Evolutionary conservation across 2,329 filamentous ascomycete genomes (phyloP).

Genomic region (Coniochaeta sp.): DNA sequence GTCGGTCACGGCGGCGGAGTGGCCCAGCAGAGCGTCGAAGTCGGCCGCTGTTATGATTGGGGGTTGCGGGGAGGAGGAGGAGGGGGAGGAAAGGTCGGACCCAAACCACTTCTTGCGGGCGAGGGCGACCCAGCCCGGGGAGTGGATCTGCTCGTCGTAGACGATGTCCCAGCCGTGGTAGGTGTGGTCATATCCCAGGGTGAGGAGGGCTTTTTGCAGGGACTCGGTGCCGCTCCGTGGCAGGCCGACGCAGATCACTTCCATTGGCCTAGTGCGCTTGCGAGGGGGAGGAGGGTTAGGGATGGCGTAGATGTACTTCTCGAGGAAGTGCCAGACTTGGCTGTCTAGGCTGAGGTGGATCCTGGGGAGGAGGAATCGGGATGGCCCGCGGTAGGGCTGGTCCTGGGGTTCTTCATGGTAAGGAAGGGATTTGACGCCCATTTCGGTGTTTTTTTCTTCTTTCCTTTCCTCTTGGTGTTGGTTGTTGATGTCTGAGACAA

Average conservation of each 20-base stretch:
- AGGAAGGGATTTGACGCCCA: background rate
- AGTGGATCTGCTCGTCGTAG: slow-evolving; percentile 17
- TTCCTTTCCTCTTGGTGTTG: background rate
- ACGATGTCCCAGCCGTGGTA: slow-evolving; percentile 26
- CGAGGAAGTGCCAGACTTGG: slow-evolving; percentile 10
- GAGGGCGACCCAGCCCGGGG: slow-evolving; percentile 15
- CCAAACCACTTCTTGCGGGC: slow-evolving; percentile 19
- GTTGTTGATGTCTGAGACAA: background rate
- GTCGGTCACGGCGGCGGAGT: slow-evolving; percentile 14
- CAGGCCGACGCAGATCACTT: slow-evolving; percentile 24
- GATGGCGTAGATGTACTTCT: slow-evolving; percentile 13
- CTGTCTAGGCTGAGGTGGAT: slow-evolving; percentile 8
- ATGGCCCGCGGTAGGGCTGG: background rate
- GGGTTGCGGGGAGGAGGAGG: background rate
- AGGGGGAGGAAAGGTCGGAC: background rate
- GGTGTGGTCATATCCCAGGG: slow-evolving; percentile 24
- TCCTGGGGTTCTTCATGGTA: background rate
- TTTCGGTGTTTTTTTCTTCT: background rate
- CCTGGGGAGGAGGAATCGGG: background rate
- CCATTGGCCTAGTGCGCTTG: slow-evolving; percentile 23
- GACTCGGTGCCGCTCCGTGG: slow-evolving; percentile 27
- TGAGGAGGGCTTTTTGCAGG: slow-evolving; percentile 22
- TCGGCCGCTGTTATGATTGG: slow-evolving; percentile 8
- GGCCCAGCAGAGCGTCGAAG: slow-evolving; percentile 14
- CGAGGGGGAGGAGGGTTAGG: slow-evolving; percentile 13